phyloP scores from a whole-genome alignment of 306 rosid species.

The Senna tora region DNA sequence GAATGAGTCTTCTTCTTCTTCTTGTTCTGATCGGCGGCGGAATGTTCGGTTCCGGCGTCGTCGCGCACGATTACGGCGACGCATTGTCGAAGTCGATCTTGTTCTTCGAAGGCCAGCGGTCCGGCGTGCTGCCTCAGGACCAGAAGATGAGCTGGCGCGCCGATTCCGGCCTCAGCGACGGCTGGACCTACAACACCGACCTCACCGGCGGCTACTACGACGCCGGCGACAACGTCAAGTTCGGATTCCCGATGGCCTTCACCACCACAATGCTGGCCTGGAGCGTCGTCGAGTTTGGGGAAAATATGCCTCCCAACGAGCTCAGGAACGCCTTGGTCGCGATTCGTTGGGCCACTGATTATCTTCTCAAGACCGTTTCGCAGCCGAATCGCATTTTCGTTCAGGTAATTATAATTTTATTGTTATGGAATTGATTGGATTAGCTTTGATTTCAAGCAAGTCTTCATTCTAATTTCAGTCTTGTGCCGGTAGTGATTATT shows the following conservation, averaged over 20 bases:
- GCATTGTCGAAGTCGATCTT: constrained; percentile 79
- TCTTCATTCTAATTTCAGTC: too few relatives aligned
- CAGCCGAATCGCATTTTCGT: constrained; percentile 89
- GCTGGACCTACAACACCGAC: constrained; percentile 70
- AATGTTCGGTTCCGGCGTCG: neutral
- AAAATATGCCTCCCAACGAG: constrained; percentile 73
- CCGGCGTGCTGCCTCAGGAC: constrained; percentile 71
- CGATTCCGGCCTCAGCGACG: constrained; percentile 74
- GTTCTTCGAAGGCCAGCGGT: constrained; percentile 90
- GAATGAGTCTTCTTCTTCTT: constrained; percentile 32
- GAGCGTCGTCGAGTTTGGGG: constrained; percentile 92
- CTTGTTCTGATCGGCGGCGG: neutral
- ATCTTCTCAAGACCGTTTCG: constrained; percentile 78
- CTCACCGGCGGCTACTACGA: constrained; percentile 93
- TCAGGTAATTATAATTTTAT: constrained; percentile 55
- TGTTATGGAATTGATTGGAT: too few relatives aligned
- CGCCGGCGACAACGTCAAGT: constrained; percentile 93
- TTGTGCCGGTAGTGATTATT: too few relatives aligned
- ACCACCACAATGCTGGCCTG: constrained; percentile 91
- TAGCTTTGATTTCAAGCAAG: too few relatives aligned
- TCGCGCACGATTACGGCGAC: constrained; percentile 60
- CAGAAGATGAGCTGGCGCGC: constrained; percentile 72
- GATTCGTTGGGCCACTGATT: constrained; percentile 87
- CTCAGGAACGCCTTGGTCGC: constrained; percentile 63
- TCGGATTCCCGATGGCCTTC: constrained; percentile 93